Percentiles rank a stretch among this genome's conserved stretches.
phyloP scores from a whole-genome alignment of 352 stramenopile species.

The Blastocystis sp. region DNA sequence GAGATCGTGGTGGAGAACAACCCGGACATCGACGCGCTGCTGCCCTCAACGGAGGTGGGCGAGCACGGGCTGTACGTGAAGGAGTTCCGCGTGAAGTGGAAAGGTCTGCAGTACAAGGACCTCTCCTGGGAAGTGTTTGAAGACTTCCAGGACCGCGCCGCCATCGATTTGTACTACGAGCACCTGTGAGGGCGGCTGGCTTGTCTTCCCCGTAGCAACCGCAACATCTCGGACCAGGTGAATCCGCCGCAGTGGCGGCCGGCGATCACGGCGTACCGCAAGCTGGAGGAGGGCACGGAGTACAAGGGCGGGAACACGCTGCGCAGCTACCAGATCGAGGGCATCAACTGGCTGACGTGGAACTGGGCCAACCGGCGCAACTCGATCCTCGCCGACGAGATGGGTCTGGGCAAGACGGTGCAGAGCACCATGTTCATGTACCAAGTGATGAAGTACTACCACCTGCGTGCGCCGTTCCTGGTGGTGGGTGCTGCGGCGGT shows the following conservation, averaged over 20 bases:
- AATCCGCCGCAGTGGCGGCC: constrained; percentile 11
- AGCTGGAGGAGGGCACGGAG: constrained; percentile 68
- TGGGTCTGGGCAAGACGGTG: constrained; percentile 88
- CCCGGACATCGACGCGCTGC: constrained; percentile 76
- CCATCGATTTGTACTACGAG: constrained; percentile 79
- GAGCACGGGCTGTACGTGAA: constrained; percentile 75
- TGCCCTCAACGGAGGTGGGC: constrained; percentile 75
- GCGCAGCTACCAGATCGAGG: constrained; percentile 96
- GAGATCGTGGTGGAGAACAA: constrained; percentile 78
- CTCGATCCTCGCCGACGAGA: constrained; percentile 89
- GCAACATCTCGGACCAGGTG: constrained; percentile 10
- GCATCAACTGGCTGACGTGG: constrained; percentile 97
- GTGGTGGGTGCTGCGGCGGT: constrained; percentile 74
- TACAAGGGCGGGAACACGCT: constrained; percentile 81
- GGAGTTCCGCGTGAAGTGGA: constrained; percentile 99
- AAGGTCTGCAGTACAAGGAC: constrained; percentile 90
- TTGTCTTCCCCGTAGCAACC: constrained; percentile 44
- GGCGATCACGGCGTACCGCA: constrained; percentile 72
- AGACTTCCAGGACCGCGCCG: constrained; percentile 85
- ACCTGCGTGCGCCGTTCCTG: constrained; percentile 90
- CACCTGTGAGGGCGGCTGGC: constrained; percentile 27
- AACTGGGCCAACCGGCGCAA: constrained; percentile 94
- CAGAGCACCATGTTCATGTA: constrained; percentile 89
- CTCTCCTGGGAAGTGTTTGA: constrained; percentile 95
- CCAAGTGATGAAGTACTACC: constrained; percentile 86